These are phyloP conservation scores for Cynara cardunculus DNA, from an alignment of 129 eudicot species.

Conservation along the genomic window DNA sequence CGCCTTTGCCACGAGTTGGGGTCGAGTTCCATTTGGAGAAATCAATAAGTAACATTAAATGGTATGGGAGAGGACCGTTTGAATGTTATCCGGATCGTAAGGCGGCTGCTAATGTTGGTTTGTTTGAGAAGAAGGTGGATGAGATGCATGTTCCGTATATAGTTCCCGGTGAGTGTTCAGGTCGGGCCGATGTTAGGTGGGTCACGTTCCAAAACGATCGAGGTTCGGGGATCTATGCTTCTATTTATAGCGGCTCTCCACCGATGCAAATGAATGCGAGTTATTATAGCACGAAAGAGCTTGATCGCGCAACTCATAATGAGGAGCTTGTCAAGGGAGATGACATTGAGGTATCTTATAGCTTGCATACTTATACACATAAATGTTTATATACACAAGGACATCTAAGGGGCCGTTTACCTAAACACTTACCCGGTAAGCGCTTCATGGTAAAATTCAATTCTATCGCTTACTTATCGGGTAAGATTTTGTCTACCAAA, in stretches of 20 bases:
- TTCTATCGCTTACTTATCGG: too few relatives aligned
- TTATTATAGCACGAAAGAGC: slow-evolving; percentile 75
- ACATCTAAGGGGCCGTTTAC: too few relatives aligned
- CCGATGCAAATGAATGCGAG: slow-evolving; percentile 96
- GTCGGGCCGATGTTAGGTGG: slow-evolving; percentile 97
- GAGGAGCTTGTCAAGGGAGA: slow-evolving; percentile 72
- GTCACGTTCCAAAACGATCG: slow-evolving; percentile 58
- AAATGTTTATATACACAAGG: neutral
- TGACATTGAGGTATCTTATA: slow-evolving; percentile 68
- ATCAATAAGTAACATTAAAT: slow-evolving; percentile 49
- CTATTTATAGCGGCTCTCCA: slow-evolving; percentile 57
- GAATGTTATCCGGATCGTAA: slow-evolving; percentile 98
- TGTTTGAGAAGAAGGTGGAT: slow-evolving; percentile 58
- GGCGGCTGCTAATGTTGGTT: slow-evolving; percentile 80
- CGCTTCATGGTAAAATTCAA: too few relatives aligned
- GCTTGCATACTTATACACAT: neutral
- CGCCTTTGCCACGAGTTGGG: slow-evolving; percentile 95
- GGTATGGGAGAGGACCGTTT: slow-evolving; percentile 98
- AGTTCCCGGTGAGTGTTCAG: slow-evolving; percentile 80
- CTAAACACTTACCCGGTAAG: too few relatives aligned
- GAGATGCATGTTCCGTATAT: slow-evolving; percentile 96
- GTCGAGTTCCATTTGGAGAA: slow-evolving; percentile 75
- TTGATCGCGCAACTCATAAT: slow-evolving; percentile 76
- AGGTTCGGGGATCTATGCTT: slow-evolving; percentile 67
- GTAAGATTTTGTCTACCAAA: too few relatives aligned